Evolutionary conservation across 2,329 filamentous ascomycete species (phyloP).

Genomic region (Leptographium wingfieldii): DNA sequence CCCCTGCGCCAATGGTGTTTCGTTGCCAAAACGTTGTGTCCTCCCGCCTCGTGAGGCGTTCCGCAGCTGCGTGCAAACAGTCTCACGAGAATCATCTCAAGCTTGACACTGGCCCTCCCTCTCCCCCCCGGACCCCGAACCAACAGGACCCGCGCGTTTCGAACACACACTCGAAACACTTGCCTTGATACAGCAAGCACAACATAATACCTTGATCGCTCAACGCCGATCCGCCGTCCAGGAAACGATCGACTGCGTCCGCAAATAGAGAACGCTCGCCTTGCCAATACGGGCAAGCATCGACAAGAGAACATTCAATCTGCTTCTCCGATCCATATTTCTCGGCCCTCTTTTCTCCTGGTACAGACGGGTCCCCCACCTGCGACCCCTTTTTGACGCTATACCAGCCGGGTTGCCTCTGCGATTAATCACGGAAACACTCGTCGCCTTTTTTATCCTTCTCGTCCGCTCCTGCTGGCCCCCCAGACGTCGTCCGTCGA

Average conservation of each 20-base stretch:
- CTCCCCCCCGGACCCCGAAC: background rate
- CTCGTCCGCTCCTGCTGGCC: background rate
- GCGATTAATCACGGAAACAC: background rate
- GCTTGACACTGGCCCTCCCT: background rate
- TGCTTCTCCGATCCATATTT: background rate
- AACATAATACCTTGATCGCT: background rate
- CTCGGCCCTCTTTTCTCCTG: background rate
- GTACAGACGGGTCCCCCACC: background rate
- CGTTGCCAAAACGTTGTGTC: background rate
- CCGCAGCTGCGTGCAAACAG: background rate
- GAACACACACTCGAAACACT: too few relatives aligned
- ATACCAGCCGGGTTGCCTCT: background rate
- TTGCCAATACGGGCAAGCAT: background rate
- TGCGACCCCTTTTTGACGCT: background rate
- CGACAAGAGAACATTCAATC: background rate
- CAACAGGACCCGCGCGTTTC: too few relatives aligned
- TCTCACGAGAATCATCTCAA: background rate
- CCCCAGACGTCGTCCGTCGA: background rate
- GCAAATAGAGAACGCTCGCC: background rate
- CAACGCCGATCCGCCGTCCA: background rate
- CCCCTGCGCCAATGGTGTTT: background rate
- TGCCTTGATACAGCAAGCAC: too few relatives aligned
- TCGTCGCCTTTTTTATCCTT: background rate
- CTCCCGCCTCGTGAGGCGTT: background rate
- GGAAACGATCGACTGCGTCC: background rate